Evolutionary conservation across 2,329 filamentous ascomycete genomes (phyloP).

Genomic region (Clarireedia hainanense): DNA sequence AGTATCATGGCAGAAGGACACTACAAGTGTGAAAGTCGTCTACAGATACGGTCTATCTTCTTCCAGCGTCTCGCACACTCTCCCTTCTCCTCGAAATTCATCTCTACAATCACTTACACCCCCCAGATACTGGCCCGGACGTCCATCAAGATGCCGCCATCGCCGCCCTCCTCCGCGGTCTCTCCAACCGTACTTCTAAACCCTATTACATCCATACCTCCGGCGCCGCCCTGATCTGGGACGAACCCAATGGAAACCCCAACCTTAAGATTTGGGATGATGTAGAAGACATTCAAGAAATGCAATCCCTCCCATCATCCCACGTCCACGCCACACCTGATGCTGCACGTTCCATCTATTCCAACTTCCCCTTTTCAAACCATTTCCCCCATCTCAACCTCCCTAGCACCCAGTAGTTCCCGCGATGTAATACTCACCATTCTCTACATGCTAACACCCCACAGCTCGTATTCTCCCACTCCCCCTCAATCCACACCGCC

Average conservation of each 20-base stretch:
- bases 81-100: not conserved
- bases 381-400: not conserved
- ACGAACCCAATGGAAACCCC: slow-evolving; percentile 8
- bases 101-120: not conserved
- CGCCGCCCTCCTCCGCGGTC: slow-evolving; percentile 7
- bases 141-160: slow-evolving; percentile 4
- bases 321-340: not conserved
- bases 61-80: not conserved
- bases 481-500: slow-evolving; percentile 6
- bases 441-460: not conserved
- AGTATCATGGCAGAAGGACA: not conserved
- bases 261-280: slow-evolving; percentile 11
- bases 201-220: slow-evolving; percentile 13
- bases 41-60: too few species aligned
- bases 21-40: too few species aligned
- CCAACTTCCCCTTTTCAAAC: not conserved
- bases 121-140: slow-evolving; percentile 10
- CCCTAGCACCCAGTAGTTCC: not conserved
- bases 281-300: slow-evolving; percentile 10
- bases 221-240: slow-evolving; percentile 10
- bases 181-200: slow-evolving; percentile 1
- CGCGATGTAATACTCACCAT: too few species aligned
- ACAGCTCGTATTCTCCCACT: slow-evolving; percentile 1
- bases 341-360: not conserved
- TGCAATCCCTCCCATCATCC: slow-evolving; percentile 7